Base-by-base conservation (phyloP, 2,329 filamentous ascomycete genomes). In the Talaromyces sp. region DNA sequence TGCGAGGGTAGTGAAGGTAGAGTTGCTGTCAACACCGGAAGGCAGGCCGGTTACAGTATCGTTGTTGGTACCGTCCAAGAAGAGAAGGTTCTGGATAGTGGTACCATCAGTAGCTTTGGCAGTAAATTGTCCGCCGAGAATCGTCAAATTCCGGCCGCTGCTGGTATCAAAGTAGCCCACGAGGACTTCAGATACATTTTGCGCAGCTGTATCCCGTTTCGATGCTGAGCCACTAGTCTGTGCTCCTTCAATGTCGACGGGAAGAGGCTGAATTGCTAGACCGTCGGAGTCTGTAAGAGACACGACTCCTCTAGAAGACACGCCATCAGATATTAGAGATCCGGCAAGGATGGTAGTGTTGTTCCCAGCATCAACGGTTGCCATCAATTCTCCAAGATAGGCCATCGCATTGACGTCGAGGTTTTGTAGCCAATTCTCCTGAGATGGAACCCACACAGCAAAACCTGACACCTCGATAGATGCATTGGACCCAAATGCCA, bases 361-460 rank as follows among this genome's bases (percentile, higher is more conserved):
- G 21, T 83, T 83, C 56, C 55, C 61, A 16, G 81, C 82, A 55
- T 82, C 81, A n/a, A 90, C 83, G 42, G 88, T 81, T 6, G 91
- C 84, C 18, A 88, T 89, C 52, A 99, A 82, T 62, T 87, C 79
- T 40, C 95, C 96, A 63, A 83, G 82, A 69, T 96, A 84, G 6
- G 84, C 81, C 61, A 90, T 86, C 35, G 87, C 82, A 7, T 84
- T 78, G 6, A 85, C 79, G 39, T 86, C 76, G 18, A 97, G 78
- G 68, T 96, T 95, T 71, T 92, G 86, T 16, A 99, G 81, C 95
- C 95, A 99, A 72, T 95, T 95, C 63, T 82, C 83, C 65, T 84
- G 82, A 3, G 92, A 96, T 2, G 91, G 91, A 7, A 98, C 88
- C 95, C 95, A 99, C 40, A 98, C 82, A 14, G 92, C 93, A 70